phyloP scores from a whole-genome alignment of 176 grass and related monocot species.

The Chrysopogon serrulatus region DNA sequence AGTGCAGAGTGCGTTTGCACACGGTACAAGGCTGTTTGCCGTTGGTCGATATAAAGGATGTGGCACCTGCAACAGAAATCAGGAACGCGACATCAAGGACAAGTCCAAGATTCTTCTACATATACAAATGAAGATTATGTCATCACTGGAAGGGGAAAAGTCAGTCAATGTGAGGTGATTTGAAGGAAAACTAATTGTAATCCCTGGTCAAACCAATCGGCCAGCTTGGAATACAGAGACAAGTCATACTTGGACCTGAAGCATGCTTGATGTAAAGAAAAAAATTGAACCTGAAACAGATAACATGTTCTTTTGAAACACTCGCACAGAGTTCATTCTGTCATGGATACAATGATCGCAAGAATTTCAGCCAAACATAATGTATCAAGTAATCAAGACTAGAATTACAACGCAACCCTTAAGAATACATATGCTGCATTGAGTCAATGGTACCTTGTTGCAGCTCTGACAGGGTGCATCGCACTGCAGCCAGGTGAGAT shows the following conservation, averaged over 20 bases:
- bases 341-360: not conserved
- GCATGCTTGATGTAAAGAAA: not conserved
- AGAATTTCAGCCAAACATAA: not conserved
- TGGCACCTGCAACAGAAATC: slow-evolving; percentile 51
- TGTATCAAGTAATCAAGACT: not conserved
- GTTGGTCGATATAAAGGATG: slow-evolving; percentile 55
- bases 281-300: not conserved
- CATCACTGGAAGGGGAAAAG: not conserved
- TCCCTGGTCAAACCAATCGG: not conserved
- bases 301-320: not conserved
- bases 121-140: not conserved
- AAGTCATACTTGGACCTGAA: not conserved
- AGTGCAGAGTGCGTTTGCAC: slow-evolving; percentile 60
- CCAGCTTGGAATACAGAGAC: not conserved
- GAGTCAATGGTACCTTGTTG: slow-evolving; percentile 52
- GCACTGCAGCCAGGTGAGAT: slow-evolving; percentile 93
- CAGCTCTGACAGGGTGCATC: slow-evolving; percentile 83
- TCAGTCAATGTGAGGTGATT: not conserved
- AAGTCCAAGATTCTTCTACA: not conserved
- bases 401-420: not conserved
- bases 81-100: slow-evolving; percentile 29
- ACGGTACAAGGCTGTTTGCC: slow-evolving; percentile 52
- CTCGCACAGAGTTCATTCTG: not conserved
- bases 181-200: not conserved
- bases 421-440: not conserved